Evolutionary conservation across 2,329 filamentous ascomycete genomes (phyloP), one percentile per base, ranked within the genome.

Genomic region (Tolypocladium guangdongense): DNA sequence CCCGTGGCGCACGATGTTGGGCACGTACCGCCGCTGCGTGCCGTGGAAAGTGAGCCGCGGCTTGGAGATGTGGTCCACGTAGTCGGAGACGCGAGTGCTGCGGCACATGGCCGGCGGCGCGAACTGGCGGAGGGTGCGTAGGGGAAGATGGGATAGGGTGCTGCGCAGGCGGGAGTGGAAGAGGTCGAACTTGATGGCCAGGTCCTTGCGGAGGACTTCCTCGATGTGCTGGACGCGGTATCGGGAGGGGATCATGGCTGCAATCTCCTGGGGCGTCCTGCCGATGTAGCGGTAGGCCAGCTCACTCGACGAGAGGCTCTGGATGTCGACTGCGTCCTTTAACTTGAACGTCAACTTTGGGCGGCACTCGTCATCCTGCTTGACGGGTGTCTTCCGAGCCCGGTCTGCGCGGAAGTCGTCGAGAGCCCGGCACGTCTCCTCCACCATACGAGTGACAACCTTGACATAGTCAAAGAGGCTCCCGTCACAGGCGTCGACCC

Each of bases 1-100:
- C 3, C 72, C 73, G 54, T 73, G 60, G 12, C 69, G 68, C 14
- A 77, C 67, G 43, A 77, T 76, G 2, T 68, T 72, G 4, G 68
- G 63, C 4, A 75, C 66, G 6, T 60, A 60, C 24, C 64, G 52
- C 16, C 68, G 63, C 5, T 59, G 57, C 0, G 70, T 74, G 39
- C 71, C 70, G 57, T 76, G 71, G 52, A 70, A 76, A 2, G 70
- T 73, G 14, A 72, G 55, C 12, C 60, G 59, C 4, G 70, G 68
- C 33, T 60, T 62, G 12, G 61, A 54, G 24, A 76, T 61, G 43
- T 71, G 61, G 20, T 72, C 63, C 0, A 71, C 61, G 6, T 73
- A 57, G 32, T 67, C 63, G 46, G 70, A 63, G n/a, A 55, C 41
- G 8, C 46, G 52, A 1, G 53, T 54, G 4, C 49, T 36, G 11